Evolutionary conservation across 192 early-diverging fungal genomes (phyloP).

Genomic region (Umbelopsis sp.): DNA sequence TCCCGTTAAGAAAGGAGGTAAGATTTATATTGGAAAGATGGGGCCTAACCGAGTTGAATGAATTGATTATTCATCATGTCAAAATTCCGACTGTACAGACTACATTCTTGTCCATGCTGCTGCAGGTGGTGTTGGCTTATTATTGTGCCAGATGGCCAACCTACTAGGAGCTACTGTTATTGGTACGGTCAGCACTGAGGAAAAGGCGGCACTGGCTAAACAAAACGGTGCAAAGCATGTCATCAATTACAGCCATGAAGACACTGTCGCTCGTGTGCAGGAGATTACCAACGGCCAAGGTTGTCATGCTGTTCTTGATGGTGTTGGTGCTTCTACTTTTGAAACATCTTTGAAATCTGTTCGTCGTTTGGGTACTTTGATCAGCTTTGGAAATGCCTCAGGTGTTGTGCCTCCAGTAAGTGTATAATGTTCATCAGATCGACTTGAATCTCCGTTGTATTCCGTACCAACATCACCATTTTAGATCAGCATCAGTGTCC

Average conservation of each 20-base stretch:
- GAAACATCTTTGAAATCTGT: conserved; percentile 66
- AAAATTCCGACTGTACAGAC: conserved; percentile 38
- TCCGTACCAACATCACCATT: not conserved
- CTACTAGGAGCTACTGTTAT: conserved; percentile 84
- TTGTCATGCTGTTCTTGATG: conserved; percentile 83
- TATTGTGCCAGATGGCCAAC: conserved; percentile 79
- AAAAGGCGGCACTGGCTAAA: conserved; percentile 67
- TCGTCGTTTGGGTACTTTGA: conserved; percentile 66
- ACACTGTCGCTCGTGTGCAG: conserved; percentile 66
- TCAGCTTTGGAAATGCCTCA: conserved; percentile 90
- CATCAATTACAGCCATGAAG: conserved; percentile 73
- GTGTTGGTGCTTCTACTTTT: conserved; percentile 91
- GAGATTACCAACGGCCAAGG: conserved; percentile 74
- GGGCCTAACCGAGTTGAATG: not conserved
- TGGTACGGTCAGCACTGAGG: conserved; percentile 73
- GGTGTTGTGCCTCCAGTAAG: conserved; percentile 74
- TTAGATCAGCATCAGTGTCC: conserved; percentile 32
- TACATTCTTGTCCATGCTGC: conserved; percentile 88
- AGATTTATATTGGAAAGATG: not conserved
- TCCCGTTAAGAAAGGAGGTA: conserved; percentile 58
- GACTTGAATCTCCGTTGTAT: not conserved
- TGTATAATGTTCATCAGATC: conserved; percentile 12
- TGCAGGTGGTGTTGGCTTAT: conserved; percentile 85
- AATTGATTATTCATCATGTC: not conserved
- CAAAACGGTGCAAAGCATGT: conserved; percentile 70